Percentiles rank a stretch among this genome's conserved stretches.
phyloP scores from a whole-genome alignment of 345 rosid genomes.

The Zanthoxylum bungeanum region DNA sequence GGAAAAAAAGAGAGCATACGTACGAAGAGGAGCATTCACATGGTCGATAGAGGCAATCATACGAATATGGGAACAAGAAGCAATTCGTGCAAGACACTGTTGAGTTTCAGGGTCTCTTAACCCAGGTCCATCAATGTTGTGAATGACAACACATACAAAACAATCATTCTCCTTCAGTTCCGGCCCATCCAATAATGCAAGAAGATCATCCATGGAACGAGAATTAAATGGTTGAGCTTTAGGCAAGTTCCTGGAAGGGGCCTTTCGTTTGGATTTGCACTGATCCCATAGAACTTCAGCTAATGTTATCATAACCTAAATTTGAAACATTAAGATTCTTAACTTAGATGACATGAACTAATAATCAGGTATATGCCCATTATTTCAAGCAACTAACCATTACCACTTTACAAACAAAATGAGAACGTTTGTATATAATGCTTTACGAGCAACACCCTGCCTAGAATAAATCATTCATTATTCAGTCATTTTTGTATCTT shows the following conservation, averaged over 20 bases:
- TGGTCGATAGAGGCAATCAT: conserved; percentile 87
- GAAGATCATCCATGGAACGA: conserved; percentile 68
- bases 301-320: conserved; percentile 56
- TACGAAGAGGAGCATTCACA: conserved; percentile 81
- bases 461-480: background rate
- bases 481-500: background rate
- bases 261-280: conserved; percentile 45
- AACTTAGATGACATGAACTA: background rate
- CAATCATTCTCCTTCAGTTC: conserved; percentile 46
- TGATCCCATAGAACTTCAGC: conserved; percentile 72
- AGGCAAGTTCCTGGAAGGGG: conserved; percentile 25
- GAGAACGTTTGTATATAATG: background rate
- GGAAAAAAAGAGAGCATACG: conserved; percentile 19
- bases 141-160: conserved; percentile 64
- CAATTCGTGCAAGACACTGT: conserved; percentile 68
- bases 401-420: background rate
- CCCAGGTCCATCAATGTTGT: conserved; percentile 90
- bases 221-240: conserved; percentile 54
- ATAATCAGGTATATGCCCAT: background rate
- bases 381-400: background rate
- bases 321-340: background rate
- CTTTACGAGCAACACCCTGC: background rate
- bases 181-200: conserved; percentile 51
- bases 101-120: conserved; percentile 80
- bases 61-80: conserved; percentile 73